phyloP scores from a whole-genome alignment of 2,329 filamentous ascomycete genomes.

The Didymellaceae sp. region DNA sequence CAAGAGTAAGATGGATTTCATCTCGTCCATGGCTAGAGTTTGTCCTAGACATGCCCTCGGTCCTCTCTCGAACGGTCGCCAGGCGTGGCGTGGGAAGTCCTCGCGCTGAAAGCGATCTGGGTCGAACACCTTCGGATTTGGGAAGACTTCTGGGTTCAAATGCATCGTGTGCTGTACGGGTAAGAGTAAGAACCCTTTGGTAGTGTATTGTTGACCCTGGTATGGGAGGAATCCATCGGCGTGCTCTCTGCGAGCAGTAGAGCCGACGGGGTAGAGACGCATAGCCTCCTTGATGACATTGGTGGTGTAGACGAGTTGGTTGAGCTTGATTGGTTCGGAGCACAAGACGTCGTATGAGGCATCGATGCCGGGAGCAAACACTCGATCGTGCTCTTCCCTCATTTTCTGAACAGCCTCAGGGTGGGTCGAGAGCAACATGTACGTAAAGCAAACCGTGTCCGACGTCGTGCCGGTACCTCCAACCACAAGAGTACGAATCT shows the following conservation, averaged over 20 bases:
- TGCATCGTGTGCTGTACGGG: constrained; percentile 50
- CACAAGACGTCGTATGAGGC: constrained; percentile 50
- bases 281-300: constrained; percentile 63
- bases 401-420: constrained; percentile 41
- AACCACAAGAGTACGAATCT: constrained; percentile 51
- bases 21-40: constrained; percentile 61
- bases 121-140: constrained; percentile 36
- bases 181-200: constrained; percentile 54
- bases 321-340: constrained; percentile 55
- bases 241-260: constrained; percentile 52
- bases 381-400: constrained; percentile 58
- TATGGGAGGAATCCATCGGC: constrained; percentile 43
- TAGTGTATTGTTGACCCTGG: constrained; percentile 53
- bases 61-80: constrained; percentile 63
- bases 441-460: constrained; percentile 38
- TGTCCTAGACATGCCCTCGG: constrained; percentile 65
- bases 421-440: constrained; percentile 39
- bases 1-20: constrained; percentile 59
- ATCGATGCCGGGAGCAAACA: constrained; percentile 56
- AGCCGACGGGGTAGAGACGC: constrained; percentile 59
- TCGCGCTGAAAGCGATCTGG: constrained; percentile 50
- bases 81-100: constrained; percentile 56
- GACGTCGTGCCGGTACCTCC: constrained; percentile 54
- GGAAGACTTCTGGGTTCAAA: constrained; percentile 30
- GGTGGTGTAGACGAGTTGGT: constrained; percentile 59